Evolutionary conservation across 352 stramenopile genomes (phyloP), one percentile per base, ranked within the genome.

Genomic region (Phytopythium vexans): DNA sequence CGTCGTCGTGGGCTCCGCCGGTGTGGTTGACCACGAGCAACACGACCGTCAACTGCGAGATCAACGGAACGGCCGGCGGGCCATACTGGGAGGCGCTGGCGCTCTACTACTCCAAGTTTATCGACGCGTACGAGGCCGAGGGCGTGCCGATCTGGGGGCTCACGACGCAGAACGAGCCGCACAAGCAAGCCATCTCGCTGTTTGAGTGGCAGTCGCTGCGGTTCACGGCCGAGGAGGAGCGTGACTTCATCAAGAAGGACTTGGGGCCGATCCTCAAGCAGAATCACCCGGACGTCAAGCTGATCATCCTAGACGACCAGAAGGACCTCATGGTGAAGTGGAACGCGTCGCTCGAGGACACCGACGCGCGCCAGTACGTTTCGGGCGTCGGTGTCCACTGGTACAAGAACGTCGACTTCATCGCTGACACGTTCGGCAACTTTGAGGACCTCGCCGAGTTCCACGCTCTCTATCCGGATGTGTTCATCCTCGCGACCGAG

Each of bases 31-130:
- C 93, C 41, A 72, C 65, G 1, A 49, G 76, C 43, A 87, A 88
- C 52, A 62, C 47, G 15, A 84, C 74, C 4, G 56, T 74, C 40
- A 85, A 88, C 49, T 83, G 72, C 8, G 58, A 69, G 12, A 38
- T 92, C 7, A 76, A 79, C 10, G 83, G 83, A 2, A 54, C 80
- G 33, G 68, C 77, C 0, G 74, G 81, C 31, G 83, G 86, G 14
- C 50, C 58, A 15, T 89, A 94, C 49, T 87, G 88, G 77, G 58
- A 76, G 15, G 82, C 88, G 3, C 68, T 89, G 33, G 88, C 88
- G 15, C 68, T 91, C 7, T 97, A 96, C 55, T 94, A 96, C 64
- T 80, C 77, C 58, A 89, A 88, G 49, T 97, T 97, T 52, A 68
- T 97, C 9, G 66, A 68, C n/a, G 89, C 72, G 48, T 97, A 97